Evolutionary conservation across 768 basidiomycete species (phyloP).

Genomic region (Dioszegia hungarica): DNA sequence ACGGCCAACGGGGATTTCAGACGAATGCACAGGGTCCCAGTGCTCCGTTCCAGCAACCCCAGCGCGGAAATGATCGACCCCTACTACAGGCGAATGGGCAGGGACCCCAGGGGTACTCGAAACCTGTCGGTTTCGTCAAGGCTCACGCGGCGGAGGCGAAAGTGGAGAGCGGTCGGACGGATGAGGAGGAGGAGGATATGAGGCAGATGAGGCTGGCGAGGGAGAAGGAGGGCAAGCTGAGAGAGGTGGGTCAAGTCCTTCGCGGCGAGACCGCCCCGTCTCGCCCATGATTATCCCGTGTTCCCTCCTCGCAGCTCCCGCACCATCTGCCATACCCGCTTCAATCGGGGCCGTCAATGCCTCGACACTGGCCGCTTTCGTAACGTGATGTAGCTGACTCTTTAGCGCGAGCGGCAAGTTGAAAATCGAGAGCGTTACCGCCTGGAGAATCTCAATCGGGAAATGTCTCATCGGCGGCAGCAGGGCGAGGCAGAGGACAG

Average conservation of each 20-base stretch:
- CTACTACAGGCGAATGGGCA: constrained; percentile 38
- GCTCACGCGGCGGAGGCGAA: constrained; percentile 50
- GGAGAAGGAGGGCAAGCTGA: constrained; percentile 77
- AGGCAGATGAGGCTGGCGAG: constrained; percentile 67
- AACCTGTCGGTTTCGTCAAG: constrained; percentile 78
- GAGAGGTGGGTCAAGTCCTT: constrained; percentile 73
- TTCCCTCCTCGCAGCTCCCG: too few species aligned
- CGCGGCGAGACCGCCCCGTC: too few species aligned
- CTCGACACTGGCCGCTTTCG: background rate
- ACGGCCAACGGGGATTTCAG: constrained; percentile 62
- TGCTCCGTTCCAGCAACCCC: background rate
- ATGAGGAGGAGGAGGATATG: constrained; percentile 82
- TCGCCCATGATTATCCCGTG: too few species aligned
- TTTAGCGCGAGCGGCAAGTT: constrained; percentile 84
- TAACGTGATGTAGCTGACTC: background rate
- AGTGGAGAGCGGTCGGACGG: constrained; percentile 59
- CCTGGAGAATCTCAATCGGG: constrained; percentile 54
- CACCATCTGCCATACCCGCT: too few species aligned
- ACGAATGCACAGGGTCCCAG: too few species aligned
- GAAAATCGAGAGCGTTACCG: constrained; percentile 82
- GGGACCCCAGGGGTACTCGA: constrained; percentile 69
- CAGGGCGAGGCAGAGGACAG: constrained; percentile 35
- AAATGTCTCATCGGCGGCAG: constrained; percentile 33
- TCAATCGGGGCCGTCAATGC: too few species aligned
- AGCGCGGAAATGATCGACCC: too few species aligned